phyloP scores from a whole-genome alignment of 306 rosid species.

The Glycine tomentella region DNA sequence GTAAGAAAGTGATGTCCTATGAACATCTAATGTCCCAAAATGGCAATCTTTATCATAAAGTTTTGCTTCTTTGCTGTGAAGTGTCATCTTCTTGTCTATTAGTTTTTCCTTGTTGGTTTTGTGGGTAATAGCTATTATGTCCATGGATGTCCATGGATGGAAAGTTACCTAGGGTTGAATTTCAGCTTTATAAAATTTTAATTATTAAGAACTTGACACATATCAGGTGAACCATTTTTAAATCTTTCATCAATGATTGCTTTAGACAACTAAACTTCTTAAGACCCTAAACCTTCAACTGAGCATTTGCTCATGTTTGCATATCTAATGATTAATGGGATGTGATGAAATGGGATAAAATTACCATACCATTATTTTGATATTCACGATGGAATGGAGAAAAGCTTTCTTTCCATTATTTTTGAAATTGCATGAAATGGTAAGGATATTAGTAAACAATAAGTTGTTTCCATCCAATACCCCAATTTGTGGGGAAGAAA shows the following conservation, averaged over 20 bases:
- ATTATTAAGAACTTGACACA: not conserved
- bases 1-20: constrained; percentile 60
- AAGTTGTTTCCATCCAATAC: too few species aligned
- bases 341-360: too few species aligned
- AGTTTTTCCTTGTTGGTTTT: not conserved
- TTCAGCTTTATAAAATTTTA: not conserved
- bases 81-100: not conserved
- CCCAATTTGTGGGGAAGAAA: too few species aligned
- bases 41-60: not conserved
- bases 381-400: too few species aligned
- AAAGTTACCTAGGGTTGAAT: constrained; percentile 1
- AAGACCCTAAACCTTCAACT: not conserved
- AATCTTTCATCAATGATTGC: constrained; percentile 14
- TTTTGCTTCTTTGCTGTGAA: constrained; percentile 12
- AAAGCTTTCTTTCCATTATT: too few species aligned
- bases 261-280: not conserved
- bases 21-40: not conserved
- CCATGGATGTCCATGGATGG: not conserved
- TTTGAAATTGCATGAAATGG: too few species aligned
- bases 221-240: constrained; percentile 8
- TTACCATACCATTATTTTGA: too few species aligned
- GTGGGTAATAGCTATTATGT: not conserved
- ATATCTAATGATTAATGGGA: too few species aligned
- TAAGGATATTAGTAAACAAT: too few species aligned
- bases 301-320: not conserved